Base-by-base conservation (phyloP, 768 basidiomycete genomes). In the Nidula microcarpa region DNA sequence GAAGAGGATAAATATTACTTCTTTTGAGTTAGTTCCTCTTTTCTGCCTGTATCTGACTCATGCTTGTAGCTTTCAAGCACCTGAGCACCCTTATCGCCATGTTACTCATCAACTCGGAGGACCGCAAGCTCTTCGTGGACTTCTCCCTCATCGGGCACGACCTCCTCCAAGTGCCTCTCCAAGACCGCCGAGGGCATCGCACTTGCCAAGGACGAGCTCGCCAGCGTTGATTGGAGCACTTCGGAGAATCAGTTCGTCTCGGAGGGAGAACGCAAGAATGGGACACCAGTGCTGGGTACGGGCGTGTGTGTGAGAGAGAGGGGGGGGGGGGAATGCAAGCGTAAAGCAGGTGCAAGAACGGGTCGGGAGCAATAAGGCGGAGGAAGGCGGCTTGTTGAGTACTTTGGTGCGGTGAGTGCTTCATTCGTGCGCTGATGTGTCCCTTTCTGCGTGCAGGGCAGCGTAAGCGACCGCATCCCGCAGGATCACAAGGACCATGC, bases 51-150 rank as follows among this genome's bases (percentile, higher is more conserved):
- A 30, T 30, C 23, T 30, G 3, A 30, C 23, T 2, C 23, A 30
- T 30, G 4, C 3, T 30, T 18, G 6, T 55, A 89, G 93, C 93
- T 17, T 81, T 89, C 46, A 79, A 79, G 52, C 91, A 98, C 69
- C 81, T 98, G 13, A 90, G 94, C 57, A 94, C 93, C 0, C 81
- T 98, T 46, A 76, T 91, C 54, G 81, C 82, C 43, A 86, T 98
- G 61, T 76, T 98, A 61, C 76, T 94, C 56, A 96, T 94, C 64
- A 98, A 98, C 73, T 87, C 90, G 0, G 91, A 96, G 72, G 87
- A 89, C 33, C 87, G 94, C 62, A 96, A 97, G 67, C 84, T 97
- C 32, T 69, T 95, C 49, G 79, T 83, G 1, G 91, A 94, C 68
- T 85, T 89, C 57, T 79, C 82, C 8, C 65, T 86, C 53, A 84